Evolutionary conservation across 768 basidiomycete species (phyloP).

Genomic region (Leccinum uliginosum): DNA sequence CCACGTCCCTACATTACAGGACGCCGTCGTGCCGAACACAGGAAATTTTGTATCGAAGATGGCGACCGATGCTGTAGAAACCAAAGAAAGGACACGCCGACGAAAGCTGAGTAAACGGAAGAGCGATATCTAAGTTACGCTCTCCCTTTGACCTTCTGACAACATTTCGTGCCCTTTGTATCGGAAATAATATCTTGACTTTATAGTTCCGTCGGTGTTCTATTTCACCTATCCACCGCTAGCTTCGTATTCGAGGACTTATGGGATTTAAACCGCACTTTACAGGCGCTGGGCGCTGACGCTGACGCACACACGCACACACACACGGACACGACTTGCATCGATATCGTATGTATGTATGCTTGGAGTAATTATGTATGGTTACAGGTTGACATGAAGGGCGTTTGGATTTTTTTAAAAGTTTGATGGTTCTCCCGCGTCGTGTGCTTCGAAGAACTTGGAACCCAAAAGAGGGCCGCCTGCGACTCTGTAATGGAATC

Average conservation of each 20-base stretch:
- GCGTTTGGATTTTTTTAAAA: neutral
- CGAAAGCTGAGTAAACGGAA: conserved; percentile 34
- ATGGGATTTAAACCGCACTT: conserved; percentile 9
- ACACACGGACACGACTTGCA: neutral
- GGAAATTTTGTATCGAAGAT: conserved; percentile 8
- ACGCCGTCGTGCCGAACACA: conserved; percentile 5
- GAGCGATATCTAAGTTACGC: conserved; percentile 20
- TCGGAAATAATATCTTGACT: conserved; percentile 23
- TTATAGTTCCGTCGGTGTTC: conserved; percentile 20
- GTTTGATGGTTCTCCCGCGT: conserved; percentile 1
- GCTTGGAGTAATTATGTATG: neutral
- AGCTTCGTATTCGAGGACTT: conserved; percentile 8
- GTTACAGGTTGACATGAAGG: conserved; percentile 5
- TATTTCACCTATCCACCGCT: conserved; percentile 8
- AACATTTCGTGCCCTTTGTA: conserved; percentile 7
- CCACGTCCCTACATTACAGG: conserved; percentile 15
- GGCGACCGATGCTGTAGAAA: conserved; percentile 15
- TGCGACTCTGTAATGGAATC: neutral
- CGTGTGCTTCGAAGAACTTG: conserved; percentile 5
- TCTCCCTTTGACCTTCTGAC: conserved; percentile 9
- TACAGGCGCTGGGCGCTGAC: conserved; percentile 17
- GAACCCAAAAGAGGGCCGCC: neutral
- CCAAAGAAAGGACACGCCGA: conserved; percentile 25
- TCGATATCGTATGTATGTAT: neutral
- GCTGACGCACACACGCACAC: neutral